These are phyloP conservation scores for Scutellaria galericulata DNA, from an alignment of 257 asterid genomes.

Conservation along the genomic window DNA sequence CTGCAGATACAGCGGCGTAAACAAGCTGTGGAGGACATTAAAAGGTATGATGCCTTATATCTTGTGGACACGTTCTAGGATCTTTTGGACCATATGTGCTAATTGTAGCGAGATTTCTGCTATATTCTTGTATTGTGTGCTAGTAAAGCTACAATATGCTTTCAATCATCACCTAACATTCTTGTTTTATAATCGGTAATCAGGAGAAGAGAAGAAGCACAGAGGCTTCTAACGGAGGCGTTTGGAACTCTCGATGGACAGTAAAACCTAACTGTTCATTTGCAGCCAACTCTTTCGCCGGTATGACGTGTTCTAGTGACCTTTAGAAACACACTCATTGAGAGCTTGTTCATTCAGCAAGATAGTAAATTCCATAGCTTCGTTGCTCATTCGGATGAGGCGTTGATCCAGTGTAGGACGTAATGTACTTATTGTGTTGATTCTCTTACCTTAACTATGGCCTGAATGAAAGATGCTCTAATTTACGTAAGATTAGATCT, in stretches of 20 bases:
- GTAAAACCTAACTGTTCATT: slow-evolving; percentile 20
- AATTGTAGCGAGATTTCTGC: background rate
- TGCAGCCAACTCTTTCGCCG: too few species aligned
- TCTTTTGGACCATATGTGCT: too few species aligned
- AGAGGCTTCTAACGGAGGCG: slow-evolving; percentile 71
- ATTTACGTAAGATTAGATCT: slow-evolving; percentile 40
- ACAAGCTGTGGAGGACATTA: slow-evolving; percentile 98
- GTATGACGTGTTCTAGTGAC: background rate
- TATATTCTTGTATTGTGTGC: background rate
- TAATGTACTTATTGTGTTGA: background rate
- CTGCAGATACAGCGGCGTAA: slow-evolving; percentile 90
- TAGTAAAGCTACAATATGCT: background rate
- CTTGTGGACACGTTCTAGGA: background rate
- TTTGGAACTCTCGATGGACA: slow-evolving; percentile 70
- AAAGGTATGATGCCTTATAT: slow-evolving; percentile 54
- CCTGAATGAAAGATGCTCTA: slow-evolving; percentile 25
- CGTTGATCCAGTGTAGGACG: background rate
- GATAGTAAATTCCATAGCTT: background rate
- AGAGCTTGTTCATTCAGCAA: background rate
- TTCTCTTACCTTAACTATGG: background rate
- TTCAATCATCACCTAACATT: background rate
- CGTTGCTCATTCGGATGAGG: background rate
- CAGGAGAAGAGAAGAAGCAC: slow-evolving; percentile 95
- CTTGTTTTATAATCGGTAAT: slow-evolving; percentile 30
- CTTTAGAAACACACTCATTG: background rate